phyloP scores from a whole-genome alignment of 495 filamentous ascomycete species.

The Penicillium bialowiezense region DNA sequence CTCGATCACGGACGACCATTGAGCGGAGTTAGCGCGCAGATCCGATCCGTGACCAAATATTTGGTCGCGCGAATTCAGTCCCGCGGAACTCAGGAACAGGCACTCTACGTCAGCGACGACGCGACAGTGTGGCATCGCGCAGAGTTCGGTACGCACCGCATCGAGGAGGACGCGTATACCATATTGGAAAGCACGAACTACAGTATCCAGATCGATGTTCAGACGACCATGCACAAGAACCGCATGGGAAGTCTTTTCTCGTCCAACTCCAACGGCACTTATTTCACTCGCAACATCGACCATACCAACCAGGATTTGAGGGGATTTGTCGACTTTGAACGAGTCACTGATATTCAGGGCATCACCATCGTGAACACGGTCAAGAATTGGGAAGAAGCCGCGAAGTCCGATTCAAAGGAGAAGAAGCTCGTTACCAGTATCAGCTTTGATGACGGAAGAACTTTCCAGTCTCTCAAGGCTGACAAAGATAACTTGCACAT shows the following conservation, averaged over 20 bases:
- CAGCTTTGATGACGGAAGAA: slow-evolving; percentile 90
- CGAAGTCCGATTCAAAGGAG: slow-evolving; percentile 41
- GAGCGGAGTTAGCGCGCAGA: slow-evolving; percentile 72
- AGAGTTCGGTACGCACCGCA: slow-evolving; percentile 74
- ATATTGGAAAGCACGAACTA: slow-evolving; percentile 93
- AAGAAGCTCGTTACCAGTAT: slow-evolving; percentile 76
- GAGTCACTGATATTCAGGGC: slow-evolving; percentile 83
- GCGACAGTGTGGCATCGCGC: slow-evolving; percentile 86
- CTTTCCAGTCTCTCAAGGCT: slow-evolving; percentile 63
- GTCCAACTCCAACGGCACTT: slow-evolving; percentile 95
- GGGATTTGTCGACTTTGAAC: slow-evolving; percentile 89
- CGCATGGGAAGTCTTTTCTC: slow-evolving; percentile 86
- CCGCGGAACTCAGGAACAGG: slow-evolving; percentile 79
- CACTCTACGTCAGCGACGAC: slow-evolving; percentile 80
- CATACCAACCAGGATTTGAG: slow-evolving; percentile 76
- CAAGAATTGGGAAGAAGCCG: slow-evolving; percentile 77
- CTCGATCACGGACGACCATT: slow-evolving; percentile 70
- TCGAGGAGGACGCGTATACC: slow-evolving; percentile 87
- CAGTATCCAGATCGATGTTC: slow-evolving; percentile 93
- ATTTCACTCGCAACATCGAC: slow-evolving; percentile 85
- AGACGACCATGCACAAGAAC: slow-evolving; percentile 57
- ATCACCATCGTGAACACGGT: slow-evolving; percentile 89
- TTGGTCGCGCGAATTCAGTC: slow-evolving; percentile 79
- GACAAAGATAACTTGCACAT: slow-evolving; percentile 67
- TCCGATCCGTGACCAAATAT: slow-evolving; percentile 70